A percentile compares a stretch with the other conserved stretches of the same genome.
These are phyloP conservation scores for Ramaria sp. DNA, from an alignment of 768 basidiomycete species.

Conservation along the genomic window DNA sequence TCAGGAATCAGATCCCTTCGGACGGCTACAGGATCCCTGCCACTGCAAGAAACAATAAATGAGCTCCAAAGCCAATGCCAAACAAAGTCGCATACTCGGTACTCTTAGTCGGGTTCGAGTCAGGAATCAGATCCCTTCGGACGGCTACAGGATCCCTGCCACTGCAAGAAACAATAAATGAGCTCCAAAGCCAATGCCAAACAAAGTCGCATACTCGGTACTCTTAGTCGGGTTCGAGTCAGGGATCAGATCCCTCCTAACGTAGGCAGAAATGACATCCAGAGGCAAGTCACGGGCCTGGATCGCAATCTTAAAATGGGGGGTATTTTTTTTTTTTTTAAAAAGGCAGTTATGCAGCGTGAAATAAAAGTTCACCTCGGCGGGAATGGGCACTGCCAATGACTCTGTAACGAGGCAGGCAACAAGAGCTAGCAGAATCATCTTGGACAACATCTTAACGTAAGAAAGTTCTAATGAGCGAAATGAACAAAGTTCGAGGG, in stretches of 20 bases:
- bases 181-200: too few relatives aligned
- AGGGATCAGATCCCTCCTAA: conserved; percentile 3
- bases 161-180: background rate
- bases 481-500: conserved; percentile 3
- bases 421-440: background rate
- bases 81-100: too few relatives aligned
- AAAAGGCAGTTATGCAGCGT: background rate
- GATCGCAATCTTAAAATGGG: background rate
- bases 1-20: background rate
- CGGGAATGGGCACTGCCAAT: background rate
- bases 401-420: background rate
- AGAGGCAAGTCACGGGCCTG: background rate
- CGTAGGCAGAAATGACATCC: background rate
- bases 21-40: background rate
- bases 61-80: too few relatives aligned
- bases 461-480: background rate
- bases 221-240: background rate
- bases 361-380: background rate
- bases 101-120: background rate
- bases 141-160: background rate
- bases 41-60: background rate
- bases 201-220: too few relatives aligned
- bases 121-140: conserved; percentile 3
- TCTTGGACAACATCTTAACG: conserved; percentile 1
- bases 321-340: too few relatives aligned